Conservation (phyloP, 192 early-diverging fungal genomes). For the Fimicolochytrium jonesii region DNA sequence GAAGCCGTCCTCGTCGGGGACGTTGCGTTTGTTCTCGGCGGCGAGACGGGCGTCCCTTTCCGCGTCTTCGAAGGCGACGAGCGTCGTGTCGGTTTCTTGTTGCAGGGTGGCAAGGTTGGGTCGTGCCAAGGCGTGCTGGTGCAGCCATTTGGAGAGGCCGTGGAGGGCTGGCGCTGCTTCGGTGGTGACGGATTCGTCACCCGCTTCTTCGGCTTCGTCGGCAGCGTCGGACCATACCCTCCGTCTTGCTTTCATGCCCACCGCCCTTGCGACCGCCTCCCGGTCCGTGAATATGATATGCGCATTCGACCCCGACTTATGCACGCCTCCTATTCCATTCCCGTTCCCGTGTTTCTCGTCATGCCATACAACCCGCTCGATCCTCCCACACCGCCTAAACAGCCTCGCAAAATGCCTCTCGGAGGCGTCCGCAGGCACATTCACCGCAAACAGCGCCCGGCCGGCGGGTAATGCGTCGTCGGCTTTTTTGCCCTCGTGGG, state of each 20-base stretch:
- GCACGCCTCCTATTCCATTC: constrained; percentile 3
- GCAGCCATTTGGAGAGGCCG: constrained; percentile 36
- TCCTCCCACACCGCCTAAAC: constrained; percentile 41
- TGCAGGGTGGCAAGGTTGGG: constrained; percentile 52
- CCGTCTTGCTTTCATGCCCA: constrained; percentile 57
- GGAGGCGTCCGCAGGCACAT: constrained; percentile 39
- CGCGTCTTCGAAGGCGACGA: constrained; percentile 72
- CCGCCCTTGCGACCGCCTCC: constrained; percentile 55
- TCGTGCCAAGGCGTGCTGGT: constrained; percentile 18
- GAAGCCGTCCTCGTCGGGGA: constrained; percentile 92
- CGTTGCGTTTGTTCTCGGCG: constrained; percentile 62
- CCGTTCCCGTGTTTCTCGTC: not conserved
- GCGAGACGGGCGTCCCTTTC: constrained; percentile 67
- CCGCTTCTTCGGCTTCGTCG: constrained; percentile 21
- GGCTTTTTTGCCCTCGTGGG: constrained; percentile 19
- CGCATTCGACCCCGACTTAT: constrained; percentile 8
- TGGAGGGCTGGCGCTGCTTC: constrained; percentile 38
- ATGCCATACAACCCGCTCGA: constrained; percentile 26
- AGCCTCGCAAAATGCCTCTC: constrained; percentile 33
- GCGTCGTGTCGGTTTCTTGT: constrained; percentile 63
- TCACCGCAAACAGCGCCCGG: constrained; percentile 39
- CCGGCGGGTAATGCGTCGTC: constrained; percentile 1
- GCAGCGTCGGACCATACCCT: constrained; percentile 58
- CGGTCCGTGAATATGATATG: constrained; percentile 58
- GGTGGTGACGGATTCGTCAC: not conserved